Base-by-base conservation (phyloP, 129 eudicot genomes). In the Artemisia annua region DNA sequence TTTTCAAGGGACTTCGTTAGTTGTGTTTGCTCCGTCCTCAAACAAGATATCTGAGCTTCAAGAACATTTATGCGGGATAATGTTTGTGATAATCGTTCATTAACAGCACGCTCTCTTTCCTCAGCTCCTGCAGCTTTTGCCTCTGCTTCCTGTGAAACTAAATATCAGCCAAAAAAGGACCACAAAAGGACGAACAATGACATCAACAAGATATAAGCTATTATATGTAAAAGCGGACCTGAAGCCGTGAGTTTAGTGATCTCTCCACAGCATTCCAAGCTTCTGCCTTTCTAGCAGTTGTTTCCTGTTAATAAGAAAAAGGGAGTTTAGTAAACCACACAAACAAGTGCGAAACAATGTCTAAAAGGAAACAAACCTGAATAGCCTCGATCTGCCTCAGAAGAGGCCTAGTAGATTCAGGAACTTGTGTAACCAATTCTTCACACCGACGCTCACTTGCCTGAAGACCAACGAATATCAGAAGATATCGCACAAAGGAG, bases 41-140 rank as follows among this genome's bases (percentile, higher is more conserved):
- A 85, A 66, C 99, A 90, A 16, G 97, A 88, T 74, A 94, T 94
- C 99, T 94, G 99, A 76, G 99, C 97, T 85, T 94, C 99, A 26
- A 94, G 96, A 74, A 94, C 99, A 70, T 90, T 88, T 56, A 94
- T 73, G 72, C 99, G 89, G 75, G 99, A 94, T 78, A 90, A 77
- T 10, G 99, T 94, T 76, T 94, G 99, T 30, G 96, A 88, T 69
- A 94, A 82, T 11, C 97, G 94, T 73, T 94, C 99, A 55, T 80
- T 88, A 48, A 90, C 79, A 63, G 97, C 86, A 59, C 94, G 87
- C 83, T 94, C 99, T 80, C 86, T 88, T 83, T 94, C 99, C 81
- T 94, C 99, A 22, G 97, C 82, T 71, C 86, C 84, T 32, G 94
- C 96, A 79, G 99, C 97, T 79, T 88, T 94, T 62, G 93, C 86